Base-by-base conservation (phyloP, 1,284 basidiomycete species). In the Grifola frondosa region DNA sequence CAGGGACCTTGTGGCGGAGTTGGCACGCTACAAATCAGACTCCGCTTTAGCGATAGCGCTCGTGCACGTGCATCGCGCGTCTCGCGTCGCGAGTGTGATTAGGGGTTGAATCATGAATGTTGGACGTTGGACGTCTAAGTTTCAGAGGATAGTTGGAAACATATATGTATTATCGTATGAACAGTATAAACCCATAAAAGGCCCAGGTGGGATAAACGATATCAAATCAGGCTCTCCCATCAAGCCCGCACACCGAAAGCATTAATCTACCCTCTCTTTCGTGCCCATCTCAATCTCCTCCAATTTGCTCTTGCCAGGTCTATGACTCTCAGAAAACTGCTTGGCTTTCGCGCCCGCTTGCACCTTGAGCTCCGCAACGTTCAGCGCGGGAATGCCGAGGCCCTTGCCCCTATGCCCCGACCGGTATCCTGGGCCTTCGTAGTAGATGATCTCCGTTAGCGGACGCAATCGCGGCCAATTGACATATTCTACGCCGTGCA, bases 391-490 rank as follows among this genome's bases (percentile, higher is more conserved):
- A 53, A 73, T 49, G 50, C 68, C 69, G 56, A 81, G 66, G 22
- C 91, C 92, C 58, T 85, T 86, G 32, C 95, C 95, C 53, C 86
- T 79, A 46, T 81, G 74, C 13, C 71, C 81, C 17, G 84, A 87
- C 48, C 85, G 83, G 74, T 78, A 94, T 24, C 93, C 94, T 40
- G 90, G 90, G 30, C 93, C 93, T 38, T 76, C 75, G 68, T 95
- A 98, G 61, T 84, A 83, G 41, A 97, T 86, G 42, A 88, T 75
- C 49, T 94, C 90, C 43, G 84, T 84, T 10, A 88, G 84, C 3
- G 92, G 87, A 53, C 88, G 81, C 42, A 99, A 78, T 17, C 88
- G 82, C n/a, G 96, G 97, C 88, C 92, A 96, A 17, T 90, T 82
- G 49, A 99, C 94, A 62, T 95, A 97, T 52, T 87, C 79, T 53